Evolutionary conservation across 495 filamentous ascomycete species (phyloP), one percentile per base, ranked within the genome.

Genomic region (Mycothermus thermophilus): DNA sequence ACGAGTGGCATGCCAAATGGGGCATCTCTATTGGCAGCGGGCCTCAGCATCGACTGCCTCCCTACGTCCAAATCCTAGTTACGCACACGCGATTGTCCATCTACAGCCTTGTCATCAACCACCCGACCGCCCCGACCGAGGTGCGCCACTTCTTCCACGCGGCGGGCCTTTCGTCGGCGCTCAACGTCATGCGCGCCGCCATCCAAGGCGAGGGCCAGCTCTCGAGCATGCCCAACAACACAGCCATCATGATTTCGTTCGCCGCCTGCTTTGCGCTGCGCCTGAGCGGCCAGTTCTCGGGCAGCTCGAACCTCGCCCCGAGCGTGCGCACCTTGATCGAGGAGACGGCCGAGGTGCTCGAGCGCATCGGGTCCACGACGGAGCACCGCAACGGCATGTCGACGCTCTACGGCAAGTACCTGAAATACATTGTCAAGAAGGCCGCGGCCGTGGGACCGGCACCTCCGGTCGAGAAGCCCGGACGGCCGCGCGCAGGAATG

Each of bases 151-250:
- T 79, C 51, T 83, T 83, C 59, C 70, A 74, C 14, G 69, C 76
- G 4, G 75, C 75, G 8, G 72, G 73, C 4, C 62, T 83, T 12
- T 80, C 77, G 0, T 76, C 77, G 0, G 74, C 78, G 1, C 46
- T 83, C 12, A 80, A 79, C 49, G 78, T 83, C n/a, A 69, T 83
- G 55, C 68, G 78, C 32, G 72, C 75, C 3, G 76, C 78, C 10
- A 78, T 80, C 10, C 77, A 80, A 52, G 77, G 78, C 4, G 78
- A 83, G 51, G 59, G 62, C 2, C 67, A 74, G 39, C 64, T 83
- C 3, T 73, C 75, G 24, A 80, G 77, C 8, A 80, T 83, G 77
- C 78, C 78, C 3, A 83, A 81, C 57, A 81, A 83, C 40, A 80
- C 78, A 0, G 73, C 75, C 25, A 81, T 80, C 42, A 81, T 80